Conservation (phyloP, 2,329 filamentous ascomycete species). For the Claviceps sp. region DNA sequence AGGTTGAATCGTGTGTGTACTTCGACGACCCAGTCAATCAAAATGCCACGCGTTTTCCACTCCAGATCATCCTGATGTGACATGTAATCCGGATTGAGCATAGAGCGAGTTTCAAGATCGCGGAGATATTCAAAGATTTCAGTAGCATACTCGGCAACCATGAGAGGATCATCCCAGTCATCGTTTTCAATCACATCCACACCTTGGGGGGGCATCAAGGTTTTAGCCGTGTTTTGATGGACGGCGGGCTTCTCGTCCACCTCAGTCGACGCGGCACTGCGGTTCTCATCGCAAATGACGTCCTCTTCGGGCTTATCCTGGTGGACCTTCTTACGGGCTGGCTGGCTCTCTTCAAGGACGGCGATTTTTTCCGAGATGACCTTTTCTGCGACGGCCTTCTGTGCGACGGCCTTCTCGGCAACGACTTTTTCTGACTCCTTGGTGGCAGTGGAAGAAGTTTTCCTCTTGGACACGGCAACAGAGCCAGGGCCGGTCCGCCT, state of each 20-base stretch:
- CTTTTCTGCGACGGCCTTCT: too few species aligned
- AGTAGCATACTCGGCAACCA: conserved; percentile 94
- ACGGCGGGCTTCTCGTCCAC: conserved; percentile 17
- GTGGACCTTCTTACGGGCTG: conserved; percentile 51
- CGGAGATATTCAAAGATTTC: conserved; percentile 96
- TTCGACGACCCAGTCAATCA: conserved; percentile 96
- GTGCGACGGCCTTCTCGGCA: background rate
- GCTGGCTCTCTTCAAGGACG: conserved; percentile 49
- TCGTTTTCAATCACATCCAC: conserved; percentile 52
- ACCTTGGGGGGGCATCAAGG: background rate
- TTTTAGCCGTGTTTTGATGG: conserved; percentile 1
- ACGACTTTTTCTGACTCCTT: conserved; percentile 43
- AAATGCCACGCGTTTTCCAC: conserved; percentile 96
- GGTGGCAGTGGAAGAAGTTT: conserved; percentile 33
- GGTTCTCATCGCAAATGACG: conserved; percentile 36
- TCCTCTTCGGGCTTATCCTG: conserved; percentile 14
- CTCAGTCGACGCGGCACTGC: conserved; percentile 10
- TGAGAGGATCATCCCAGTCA: conserved; percentile 84
- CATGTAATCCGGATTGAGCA: conserved; percentile 93
- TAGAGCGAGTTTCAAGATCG: conserved; percentile 63
- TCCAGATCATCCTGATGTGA: conserved; percentile 85
- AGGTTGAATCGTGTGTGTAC: conserved; percentile 95
- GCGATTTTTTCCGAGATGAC: too few species aligned
- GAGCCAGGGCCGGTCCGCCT: conserved; percentile 64
- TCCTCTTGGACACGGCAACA: conserved; percentile 57